phyloP scores from a whole-genome alignment of 2,329 filamentous ascomycete species.

The Amauroascus niger region DNA sequence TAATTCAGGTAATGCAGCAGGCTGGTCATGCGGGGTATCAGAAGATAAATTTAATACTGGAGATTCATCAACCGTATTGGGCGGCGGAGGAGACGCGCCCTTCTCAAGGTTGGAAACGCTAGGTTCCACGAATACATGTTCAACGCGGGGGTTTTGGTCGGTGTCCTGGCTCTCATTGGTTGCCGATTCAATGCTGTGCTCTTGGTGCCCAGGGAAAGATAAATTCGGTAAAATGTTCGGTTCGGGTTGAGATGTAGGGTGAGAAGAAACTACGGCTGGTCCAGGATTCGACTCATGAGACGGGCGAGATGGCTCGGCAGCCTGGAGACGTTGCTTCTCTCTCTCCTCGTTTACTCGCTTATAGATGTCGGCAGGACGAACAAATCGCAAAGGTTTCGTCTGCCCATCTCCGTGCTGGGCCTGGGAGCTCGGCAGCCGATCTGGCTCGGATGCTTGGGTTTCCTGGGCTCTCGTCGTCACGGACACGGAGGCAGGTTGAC shows the following conservation, averaged over 20 bases:
- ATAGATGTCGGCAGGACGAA: constrained; percentile 69
- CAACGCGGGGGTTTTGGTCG: too few species aligned
- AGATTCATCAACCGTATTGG: too few species aligned
- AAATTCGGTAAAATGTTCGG: neutral
- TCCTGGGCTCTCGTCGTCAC: neutral
- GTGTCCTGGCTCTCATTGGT: neutral
- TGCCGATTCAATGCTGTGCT: too few species aligned
- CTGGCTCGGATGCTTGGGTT: constrained; percentile 21
- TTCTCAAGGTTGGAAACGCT: neutral
- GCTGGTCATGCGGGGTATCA: neutral
- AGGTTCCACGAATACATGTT: too few species aligned
- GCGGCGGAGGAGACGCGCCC: too few species aligned
- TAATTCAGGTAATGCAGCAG: neutral
- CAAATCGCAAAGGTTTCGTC: constrained; percentile 51
- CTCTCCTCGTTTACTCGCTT: constrained; percentile 59
- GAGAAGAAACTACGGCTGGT: neutral
- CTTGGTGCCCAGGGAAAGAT: neutral
- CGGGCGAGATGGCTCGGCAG: neutral
- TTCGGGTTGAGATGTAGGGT: neutral
- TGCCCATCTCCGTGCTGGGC: constrained; percentile 21
- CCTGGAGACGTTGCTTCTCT: constrained; percentile 30
- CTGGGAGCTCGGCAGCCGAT: constrained; percentile 16
- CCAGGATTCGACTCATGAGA: neutral
- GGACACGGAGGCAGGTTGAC: neutral
- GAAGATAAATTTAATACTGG: too few species aligned